Conservation (phyloP, 441 rosid genomes). For the Populus hybrid region DNA sequence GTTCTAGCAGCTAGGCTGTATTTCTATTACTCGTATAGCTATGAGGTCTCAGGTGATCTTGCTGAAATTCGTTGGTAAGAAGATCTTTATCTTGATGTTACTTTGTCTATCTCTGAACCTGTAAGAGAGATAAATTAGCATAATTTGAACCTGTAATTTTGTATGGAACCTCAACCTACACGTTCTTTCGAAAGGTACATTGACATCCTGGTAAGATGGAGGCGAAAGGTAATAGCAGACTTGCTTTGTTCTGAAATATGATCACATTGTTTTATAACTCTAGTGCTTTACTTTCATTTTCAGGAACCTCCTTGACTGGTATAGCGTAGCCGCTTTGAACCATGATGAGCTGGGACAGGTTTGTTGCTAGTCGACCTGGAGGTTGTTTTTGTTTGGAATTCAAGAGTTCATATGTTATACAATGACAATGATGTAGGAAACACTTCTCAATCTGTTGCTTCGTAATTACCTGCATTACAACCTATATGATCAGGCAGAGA, state of each 20-base stretch:
- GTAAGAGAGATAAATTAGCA: too few species aligned
- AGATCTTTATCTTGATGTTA: background rate
- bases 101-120: background rate
- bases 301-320: constrained; percentile 57
- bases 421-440: constrained; percentile 45
- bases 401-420: constrained; percentile 9
- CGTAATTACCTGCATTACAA: constrained; percentile 78
- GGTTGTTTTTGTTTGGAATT: background rate
- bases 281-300: constrained; percentile 5
- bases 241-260: background rate
- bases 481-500: constrained; percentile 76
- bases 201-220: background rate
- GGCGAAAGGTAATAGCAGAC: background rate
- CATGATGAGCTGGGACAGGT: constrained; percentile 78
- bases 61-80: constrained; percentile 70
- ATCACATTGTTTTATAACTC: constrained; percentile 13
- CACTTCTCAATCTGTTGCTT: constrained; percentile 21
- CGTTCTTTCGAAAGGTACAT: background rate
- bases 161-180: background rate
- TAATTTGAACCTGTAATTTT: background rate
- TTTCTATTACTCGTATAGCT: constrained; percentile 68
- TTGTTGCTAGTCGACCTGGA: background rate
- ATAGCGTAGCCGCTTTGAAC: constrained; percentile 59
- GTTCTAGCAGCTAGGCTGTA: constrained; percentile 66
- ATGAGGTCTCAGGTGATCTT: constrained; percentile 63